A percentile compares a stretch with the other conserved stretches of the same genome.
phyloP scores from a whole-genome alignment of 305 asterid species.

The Andrographis paniculata region DNA sequence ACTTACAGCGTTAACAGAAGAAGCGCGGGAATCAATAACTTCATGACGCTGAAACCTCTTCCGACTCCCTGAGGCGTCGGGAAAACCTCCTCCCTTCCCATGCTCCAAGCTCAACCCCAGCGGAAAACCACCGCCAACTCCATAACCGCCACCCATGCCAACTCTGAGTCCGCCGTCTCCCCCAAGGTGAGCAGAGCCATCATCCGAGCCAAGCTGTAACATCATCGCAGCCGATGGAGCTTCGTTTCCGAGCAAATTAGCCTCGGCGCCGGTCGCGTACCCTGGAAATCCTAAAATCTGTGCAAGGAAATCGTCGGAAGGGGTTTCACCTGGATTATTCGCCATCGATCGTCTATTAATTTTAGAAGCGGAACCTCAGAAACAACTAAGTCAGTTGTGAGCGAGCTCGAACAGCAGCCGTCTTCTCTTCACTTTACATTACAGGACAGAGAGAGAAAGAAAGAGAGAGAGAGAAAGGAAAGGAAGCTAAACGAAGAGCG shows the following conservation, averaged over 20 bases:
- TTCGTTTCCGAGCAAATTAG: constrained; percentile 37
- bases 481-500: too few species aligned
- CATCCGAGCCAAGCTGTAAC: constrained; percentile 56
- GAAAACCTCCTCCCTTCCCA: constrained; percentile 44
- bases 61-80: constrained; percentile 37
- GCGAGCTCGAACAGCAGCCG: too few species aligned
- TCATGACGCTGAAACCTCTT: constrained; percentile 38
- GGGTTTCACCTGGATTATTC: constrained; percentile 55
- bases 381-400: too few species aligned
- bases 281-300: constrained; percentile 70
- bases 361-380: too few species aligned
- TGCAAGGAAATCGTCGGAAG: constrained; percentile 86
- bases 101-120: constrained; percentile 65
- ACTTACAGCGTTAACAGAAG: constrained; percentile 42
- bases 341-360: constrained; percentile 33
- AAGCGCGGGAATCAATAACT: constrained; percentile 32
- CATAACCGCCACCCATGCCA: constrained; percentile 39
- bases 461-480: too few species aligned
- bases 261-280: constrained; percentile 35
- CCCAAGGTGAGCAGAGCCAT: constrained; percentile 47
- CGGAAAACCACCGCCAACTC: constrained; percentile 44
- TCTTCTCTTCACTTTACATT: too few species aligned
- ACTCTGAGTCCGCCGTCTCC: constrained; percentile 42
- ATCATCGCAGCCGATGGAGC: constrained; percentile 46
- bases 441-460: too few species aligned